A percentile compares a stretch with the other conserved stretches of the same genome.
These are phyloP conservation scores for Oenanthe sinensis DNA, from an alignment of 129 eudicot genomes.

Conservation along the genomic window DNA sequence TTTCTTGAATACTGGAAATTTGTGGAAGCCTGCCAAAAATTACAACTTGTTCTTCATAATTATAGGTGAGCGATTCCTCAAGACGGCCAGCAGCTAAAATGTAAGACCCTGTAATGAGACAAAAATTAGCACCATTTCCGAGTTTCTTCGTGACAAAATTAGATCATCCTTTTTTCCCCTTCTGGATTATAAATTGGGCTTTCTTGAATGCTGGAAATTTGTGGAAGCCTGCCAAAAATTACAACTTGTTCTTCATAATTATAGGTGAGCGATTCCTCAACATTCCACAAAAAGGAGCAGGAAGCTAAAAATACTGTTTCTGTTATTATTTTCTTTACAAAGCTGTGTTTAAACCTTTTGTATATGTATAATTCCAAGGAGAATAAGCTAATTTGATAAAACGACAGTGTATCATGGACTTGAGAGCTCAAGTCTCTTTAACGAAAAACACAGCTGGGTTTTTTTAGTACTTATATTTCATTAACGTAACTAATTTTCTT, in stretches of 20 bases:
- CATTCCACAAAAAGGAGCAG: not conserved
- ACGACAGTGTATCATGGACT: too few relatives aligned
- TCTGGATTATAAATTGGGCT: not conserved
- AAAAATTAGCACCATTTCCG: not conserved
- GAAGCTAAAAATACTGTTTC: not conserved
- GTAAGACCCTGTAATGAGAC: not conserved
- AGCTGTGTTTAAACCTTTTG: not conserved
- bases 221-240: not conserved
- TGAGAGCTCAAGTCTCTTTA: too few relatives aligned
- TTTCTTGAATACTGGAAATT: too few relatives aligned
- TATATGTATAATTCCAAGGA: too few relatives aligned
- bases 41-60: too few relatives aligned
- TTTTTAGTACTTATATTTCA: too few relatives aligned
- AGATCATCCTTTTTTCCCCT: not conserved
- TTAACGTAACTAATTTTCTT: too few relatives aligned
- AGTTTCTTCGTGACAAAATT: not conserved
- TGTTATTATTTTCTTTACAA: not conserved
- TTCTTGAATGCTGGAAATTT: not conserved
- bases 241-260: not conserved
- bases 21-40: too few relatives aligned
- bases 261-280: not conserved
- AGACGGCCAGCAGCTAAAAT: too few relatives aligned
- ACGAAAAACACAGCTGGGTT: too few relatives aligned
- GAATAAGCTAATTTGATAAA: too few relatives aligned
- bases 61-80: too few relatives aligned